Evolutionary conservation across 768 basidiomycete species (phyloP), one percentile per base, ranked within the genome.

Genomic region (Melanogaster broomeanus): DNA sequence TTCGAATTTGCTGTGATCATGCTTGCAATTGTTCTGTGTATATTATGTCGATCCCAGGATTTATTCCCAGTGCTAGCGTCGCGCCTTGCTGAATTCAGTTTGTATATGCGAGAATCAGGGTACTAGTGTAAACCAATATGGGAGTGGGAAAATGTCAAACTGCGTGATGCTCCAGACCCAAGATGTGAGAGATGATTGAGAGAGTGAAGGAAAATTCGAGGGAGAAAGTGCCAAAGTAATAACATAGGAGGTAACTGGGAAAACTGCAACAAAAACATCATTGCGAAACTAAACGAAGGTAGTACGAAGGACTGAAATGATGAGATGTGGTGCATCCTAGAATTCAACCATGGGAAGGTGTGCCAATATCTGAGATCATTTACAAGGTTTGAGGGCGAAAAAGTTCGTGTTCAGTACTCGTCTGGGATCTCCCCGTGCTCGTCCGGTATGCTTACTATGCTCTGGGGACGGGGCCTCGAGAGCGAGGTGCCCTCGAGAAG

Each of bases 371-470:
- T 30, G 41, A 52, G 45, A 28, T 55, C 53, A 61, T 63, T 38
- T 68, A 70, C 64, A 58, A 55, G 30, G 27, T 44, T 25, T 30
- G 40, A 44, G 39, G 54, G 41, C 24, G 37, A 13, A 25, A 41
- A 42, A 48, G 42, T 21, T 31, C 42, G 16, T 54, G 63, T 57
- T 73, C 54, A 81, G 31, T 81, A 79, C 57, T 78, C 81, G 54
- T 79, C 79, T 21, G 74, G 73, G 59, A 82, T 81, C 59, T 83
- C 82, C 41, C 72, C 73, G 38, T 80, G 72, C 42, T 82, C 79
- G 54, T 81, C 80, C 42, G 81, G 80, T 54, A 82, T 81, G 65
- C 70, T 75, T 43, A 67, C 64, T 45, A 77, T 74, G 65, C 72
- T 78, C 49, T 68, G 67, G 19, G 74, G 73, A 45, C 71, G 73